Conservation (phyloP, 495 filamentous ascomycete species). For the Aspergillus olivimuriae region DNA sequence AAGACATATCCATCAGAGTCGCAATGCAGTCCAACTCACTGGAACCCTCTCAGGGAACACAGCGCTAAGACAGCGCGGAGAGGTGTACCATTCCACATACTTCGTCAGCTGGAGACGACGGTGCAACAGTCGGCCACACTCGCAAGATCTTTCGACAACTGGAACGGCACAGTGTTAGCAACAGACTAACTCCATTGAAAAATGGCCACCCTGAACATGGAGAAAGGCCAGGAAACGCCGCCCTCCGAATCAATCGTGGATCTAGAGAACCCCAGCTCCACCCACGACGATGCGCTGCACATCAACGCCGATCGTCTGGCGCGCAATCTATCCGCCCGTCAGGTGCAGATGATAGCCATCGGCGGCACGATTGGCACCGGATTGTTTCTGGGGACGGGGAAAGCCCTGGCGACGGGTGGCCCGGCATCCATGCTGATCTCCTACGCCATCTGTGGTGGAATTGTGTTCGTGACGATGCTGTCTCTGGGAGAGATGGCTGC, state of each 20-base stretch:
- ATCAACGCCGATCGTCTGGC: conserved; percentile 29
- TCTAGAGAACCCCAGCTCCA: conserved; percentile 8
- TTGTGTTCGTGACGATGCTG: conserved; percentile 47
- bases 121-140: too few species aligned
- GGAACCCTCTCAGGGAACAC: too few species aligned
- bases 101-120: too few species aligned
- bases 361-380: conserved; percentile 62
- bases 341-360: conserved; percentile 59
- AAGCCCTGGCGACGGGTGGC: conserved; percentile 51
- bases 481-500: conserved; percentile 46
- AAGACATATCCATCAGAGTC: too few species aligned
- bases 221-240: conserved; percentile 16
- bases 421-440: conserved; percentile 59
- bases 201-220: conserved; percentile 15
- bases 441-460: conserved; percentile 40
- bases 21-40: too few species aligned
- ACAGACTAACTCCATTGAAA: not conserved
- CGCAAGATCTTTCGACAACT: too few species aligned
- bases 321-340: conserved; percentile 40
- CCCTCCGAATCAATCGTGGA: conserved; percentile 2
- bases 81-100: too few species aligned
- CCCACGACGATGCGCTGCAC: conserved; percentile 6
- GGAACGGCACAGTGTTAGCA: too few species aligned
- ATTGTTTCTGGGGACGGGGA: conserved; percentile 56
- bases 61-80: too few species aligned